Evolutionary conservation across 164 flowering plant species (phyloP).

Genomic region (Vitis amurensis): DNA sequence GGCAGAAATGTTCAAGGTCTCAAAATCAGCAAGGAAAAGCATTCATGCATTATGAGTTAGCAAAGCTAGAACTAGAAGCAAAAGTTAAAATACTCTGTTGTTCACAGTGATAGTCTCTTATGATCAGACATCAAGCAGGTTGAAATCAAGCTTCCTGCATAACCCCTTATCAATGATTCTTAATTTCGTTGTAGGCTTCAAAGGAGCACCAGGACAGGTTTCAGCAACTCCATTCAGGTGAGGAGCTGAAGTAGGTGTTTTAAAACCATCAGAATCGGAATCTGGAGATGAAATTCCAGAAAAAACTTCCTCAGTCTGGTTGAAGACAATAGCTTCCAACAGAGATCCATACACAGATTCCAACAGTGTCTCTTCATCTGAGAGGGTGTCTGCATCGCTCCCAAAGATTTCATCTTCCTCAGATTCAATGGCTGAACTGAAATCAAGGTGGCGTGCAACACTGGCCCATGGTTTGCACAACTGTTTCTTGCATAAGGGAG

Average conservation of each 20-base stretch:
- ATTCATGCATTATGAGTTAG: constrained; percentile 3
- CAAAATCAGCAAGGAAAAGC: constrained; percentile 6
- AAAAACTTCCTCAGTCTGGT: constrained; percentile 33
- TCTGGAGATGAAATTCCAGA: constrained; percentile 14
- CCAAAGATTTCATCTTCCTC: background rate
- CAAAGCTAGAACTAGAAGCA: background rate
- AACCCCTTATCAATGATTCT: constrained; percentile 34
- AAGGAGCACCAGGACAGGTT: constrained; percentile 71
- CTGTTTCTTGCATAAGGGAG: constrained; percentile 47
- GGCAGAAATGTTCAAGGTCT: background rate
- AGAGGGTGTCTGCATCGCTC: constrained; percentile 12
- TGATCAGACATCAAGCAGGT: background rate
- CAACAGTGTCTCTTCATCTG: constrained; percentile 44
- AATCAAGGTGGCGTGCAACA: constrained; percentile 40
- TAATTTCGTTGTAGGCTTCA: constrained; percentile 31
- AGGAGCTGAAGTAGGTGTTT: constrained; percentile 40
- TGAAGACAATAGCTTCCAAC: constrained; percentile 42
- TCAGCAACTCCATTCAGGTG: constrained; percentile 45
- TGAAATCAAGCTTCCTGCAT: constrained; percentile 72
- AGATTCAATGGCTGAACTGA: constrained; percentile 18
- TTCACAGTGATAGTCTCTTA: background rate
- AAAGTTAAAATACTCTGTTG: background rate
- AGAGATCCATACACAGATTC: constrained; percentile 44
- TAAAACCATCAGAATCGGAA: constrained; percentile 23
- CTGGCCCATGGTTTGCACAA: constrained; percentile 18